phyloP scores from a whole-genome alignment of 2,329 filamentous ascomycete species.

The Botrytis fragariae region DNA sequence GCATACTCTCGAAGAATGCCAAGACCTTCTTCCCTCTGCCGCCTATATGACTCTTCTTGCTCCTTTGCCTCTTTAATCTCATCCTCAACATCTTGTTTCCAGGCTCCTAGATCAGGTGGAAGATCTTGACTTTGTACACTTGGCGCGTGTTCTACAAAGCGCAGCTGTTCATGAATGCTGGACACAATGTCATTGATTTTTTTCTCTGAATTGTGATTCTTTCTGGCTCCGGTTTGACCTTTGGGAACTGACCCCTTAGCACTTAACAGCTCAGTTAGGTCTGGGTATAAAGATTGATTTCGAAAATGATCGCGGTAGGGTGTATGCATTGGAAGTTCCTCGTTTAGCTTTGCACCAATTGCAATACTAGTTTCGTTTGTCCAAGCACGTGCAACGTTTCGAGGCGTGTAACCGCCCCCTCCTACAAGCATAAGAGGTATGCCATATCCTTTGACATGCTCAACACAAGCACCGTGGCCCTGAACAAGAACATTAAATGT shows the following conservation, averaged over 20 bases:
- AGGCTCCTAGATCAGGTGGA: conserved; percentile 69
- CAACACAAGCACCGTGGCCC: conserved; percentile 88
- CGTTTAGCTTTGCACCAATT: conserved; percentile 68
- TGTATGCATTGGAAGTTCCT: conserved; percentile 73
- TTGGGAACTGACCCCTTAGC: conserved; percentile 43
- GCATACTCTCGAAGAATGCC: conserved; percentile 54
- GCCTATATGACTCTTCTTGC: conserved; percentile 52
- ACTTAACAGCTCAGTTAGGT: conserved; percentile 67
- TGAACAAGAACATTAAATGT: conserved; percentile 96
- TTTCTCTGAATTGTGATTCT: conserved; percentile 76
- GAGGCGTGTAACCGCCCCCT: conserved; percentile 92
- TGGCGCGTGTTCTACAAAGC: conserved; percentile 80
- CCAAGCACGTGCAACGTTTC: conserved; percentile 96
- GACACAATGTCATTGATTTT: conserved; percentile 73
- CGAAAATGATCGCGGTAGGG: conserved; percentile 88
- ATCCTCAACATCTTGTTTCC: conserved; percentile 68
- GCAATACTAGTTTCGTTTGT: conserved; percentile 93
- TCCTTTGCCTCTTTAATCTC: conserved; percentile 63
- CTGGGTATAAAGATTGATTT: conserved; percentile 82
- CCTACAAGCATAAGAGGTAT: conserved; percentile 88
- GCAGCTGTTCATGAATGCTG: conserved; percentile 78
- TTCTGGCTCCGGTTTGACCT: conserved; percentile 42
- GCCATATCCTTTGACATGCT: conserved; percentile 77
- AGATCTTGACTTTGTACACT: conserved; percentile 83
- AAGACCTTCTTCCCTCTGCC: conserved; percentile 55